Base-by-base conservation (phyloP, 805 yeast species). In the Cyberlindnera mrakii region DNA sequence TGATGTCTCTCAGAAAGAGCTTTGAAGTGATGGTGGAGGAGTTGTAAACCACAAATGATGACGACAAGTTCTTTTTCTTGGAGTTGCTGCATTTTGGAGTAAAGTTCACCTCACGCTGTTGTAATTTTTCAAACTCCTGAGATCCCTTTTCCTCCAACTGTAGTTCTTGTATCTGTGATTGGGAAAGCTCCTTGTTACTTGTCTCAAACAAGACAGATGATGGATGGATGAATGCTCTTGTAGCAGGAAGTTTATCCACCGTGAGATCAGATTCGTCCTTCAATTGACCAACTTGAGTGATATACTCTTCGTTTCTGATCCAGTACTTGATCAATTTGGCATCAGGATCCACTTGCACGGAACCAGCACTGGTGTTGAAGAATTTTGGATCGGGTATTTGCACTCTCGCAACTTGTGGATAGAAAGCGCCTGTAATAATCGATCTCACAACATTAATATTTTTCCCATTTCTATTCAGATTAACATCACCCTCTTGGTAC, bases 291-390 rank as follows among this genome's bases (percentile, higher is more conserved):
- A 48, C 35, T 17, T 39, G 37, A 3, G 47, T 51, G 48, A 51
- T 56, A 46, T 70, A 79, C 40, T 70, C 72, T 40, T 82, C 87
- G 53, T 78, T 78, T 50, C 85, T 66, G 35, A 84, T 72, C 85
- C 89, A 89, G 40, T 80, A 77, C 57, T 81, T 83, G 45, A 83
- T 82, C 45, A 72, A 68, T 44, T 71, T 74, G 3, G 90, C 85
- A 55, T 90, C 96, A 0, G 89, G 85, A 53, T 90, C 96, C n/a
- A 78, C 71, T 42, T 85, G 90, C 35, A 91, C 73, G 0, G 97
- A 76, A 18, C 99, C 99, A 0, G 80, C 72, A 30, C 81, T 66
- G 1, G 87, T 78, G 31, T 80, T 74, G 35, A 78, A 65, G 59
- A 66, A 91, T 55, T 85, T 86, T 3, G 90, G 78, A 47, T 87